Evolutionary conservation across 2,329 filamentous ascomycete species (phyloP).

Genomic region (Ilyonectria mors-panacis): DNA sequence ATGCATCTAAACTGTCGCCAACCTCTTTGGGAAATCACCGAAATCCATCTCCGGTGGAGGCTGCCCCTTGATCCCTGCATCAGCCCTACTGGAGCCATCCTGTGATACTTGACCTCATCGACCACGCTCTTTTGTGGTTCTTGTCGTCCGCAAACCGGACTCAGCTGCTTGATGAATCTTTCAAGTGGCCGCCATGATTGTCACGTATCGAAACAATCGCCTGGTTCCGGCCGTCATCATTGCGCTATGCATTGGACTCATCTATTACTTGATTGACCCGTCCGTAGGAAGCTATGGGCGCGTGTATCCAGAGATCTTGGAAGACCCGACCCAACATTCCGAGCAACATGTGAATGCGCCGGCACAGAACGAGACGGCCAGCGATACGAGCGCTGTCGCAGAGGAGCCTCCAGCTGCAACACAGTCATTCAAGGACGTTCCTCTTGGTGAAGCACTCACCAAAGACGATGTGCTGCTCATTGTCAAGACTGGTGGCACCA

Average conservation of each 20-base stretch:
- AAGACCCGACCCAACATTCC: neutral
- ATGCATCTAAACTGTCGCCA: slow-evolving; percentile 2
- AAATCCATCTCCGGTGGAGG: neutral
- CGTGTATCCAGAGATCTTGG: neutral
- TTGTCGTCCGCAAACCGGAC: neutral
- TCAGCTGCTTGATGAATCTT: neutral
- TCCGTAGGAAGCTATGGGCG: slow-evolving; percentile 25
- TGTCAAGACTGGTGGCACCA: slow-evolving; percentile 46
- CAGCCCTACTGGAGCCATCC: neutral
- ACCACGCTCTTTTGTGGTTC: slow-evolving; percentile 4
- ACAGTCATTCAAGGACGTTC: neutral
- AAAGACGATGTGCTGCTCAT: slow-evolving; percentile 44
- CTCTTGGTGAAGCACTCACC: neutral
- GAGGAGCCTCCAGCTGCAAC: neutral
- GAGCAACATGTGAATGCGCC: neutral
- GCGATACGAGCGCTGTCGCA: neutral
- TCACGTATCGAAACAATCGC: slow-evolving; percentile 46
- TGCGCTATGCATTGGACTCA: slow-evolving; percentile 33
- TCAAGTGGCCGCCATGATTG: slow-evolving; percentile 25
- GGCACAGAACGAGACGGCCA: neutral
- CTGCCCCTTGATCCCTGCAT: neutral
- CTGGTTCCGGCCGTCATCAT: slow-evolving; percentile 43
- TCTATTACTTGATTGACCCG: slow-evolving; percentile 40
- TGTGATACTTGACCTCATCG: neutral
- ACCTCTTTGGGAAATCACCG: slow-evolving; percentile 14